These are phyloP conservation scores for Fraxinus paxiana DNA, from an alignment of 305 asterid genomes.

Conservation along the genomic window DNA sequence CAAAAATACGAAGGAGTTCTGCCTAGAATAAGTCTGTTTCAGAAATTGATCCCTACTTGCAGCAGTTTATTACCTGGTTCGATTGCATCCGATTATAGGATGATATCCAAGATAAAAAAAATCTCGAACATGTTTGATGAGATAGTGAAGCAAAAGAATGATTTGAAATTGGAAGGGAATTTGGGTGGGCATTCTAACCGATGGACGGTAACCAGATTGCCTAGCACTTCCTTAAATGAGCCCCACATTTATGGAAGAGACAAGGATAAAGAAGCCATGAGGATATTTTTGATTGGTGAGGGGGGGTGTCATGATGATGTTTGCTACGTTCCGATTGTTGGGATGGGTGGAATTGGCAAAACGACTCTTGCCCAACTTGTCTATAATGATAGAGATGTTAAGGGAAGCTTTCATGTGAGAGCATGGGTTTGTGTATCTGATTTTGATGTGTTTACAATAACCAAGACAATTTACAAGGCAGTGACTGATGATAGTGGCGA, in stretches of 20 bases:
- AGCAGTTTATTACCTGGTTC: conserved; percentile 34
- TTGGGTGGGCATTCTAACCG: conserved; percentile 25
- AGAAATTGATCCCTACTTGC: conserved; percentile 42
- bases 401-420: conserved; percentile 33
- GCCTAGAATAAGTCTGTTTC: conserved; percentile 23
- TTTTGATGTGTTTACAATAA: conserved; percentile 41
- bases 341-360: conserved; percentile 59
- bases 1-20: conserved; percentile 29
- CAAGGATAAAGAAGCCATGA: conserved; percentile 41
- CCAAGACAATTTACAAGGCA: conserved; percentile 41
- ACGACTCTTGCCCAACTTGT: conserved; percentile 57
- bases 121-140: conserved; percentile 31
- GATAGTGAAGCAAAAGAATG: conserved; percentile 30
- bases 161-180: conserved; percentile 32
- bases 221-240: conserved; percentile 44
- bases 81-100: conserved; percentile 29
- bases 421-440: conserved; percentile 59
- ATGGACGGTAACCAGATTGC: conserved; percentile 20
- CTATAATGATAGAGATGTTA: conserved; percentile 37
- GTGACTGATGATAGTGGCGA: conserved; percentile 30
- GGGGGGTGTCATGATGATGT: conserved; percentile 23
- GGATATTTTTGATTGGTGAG: conserved; percentile 31
- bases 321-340: conserved; percentile 43
- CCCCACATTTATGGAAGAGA: conserved; percentile 53
- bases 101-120: conserved; percentile 40